Evolutionary conservation across 257 asterid genomes (phyloP).

Genomic region (Solanum pinnatisectum): DNA sequence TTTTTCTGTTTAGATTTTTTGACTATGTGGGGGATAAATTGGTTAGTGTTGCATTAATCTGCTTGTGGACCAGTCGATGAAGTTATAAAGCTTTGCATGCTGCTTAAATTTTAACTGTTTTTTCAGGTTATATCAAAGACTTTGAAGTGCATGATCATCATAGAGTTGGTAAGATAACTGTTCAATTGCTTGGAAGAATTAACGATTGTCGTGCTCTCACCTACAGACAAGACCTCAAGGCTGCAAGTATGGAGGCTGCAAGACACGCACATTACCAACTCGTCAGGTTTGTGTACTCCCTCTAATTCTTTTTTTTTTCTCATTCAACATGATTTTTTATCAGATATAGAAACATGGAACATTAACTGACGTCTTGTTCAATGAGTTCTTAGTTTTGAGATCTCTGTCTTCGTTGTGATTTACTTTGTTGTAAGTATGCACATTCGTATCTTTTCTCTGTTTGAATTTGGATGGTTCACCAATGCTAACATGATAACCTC

Average conservation of each 20-base stretch:
- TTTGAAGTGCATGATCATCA: slow-evolving; percentile 65
- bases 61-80: not conserved
- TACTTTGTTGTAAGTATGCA: not conserved
- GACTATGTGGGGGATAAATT: not conserved
- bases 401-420: not conserved
- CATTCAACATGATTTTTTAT: not conserved
- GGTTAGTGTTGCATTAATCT: not conserved
- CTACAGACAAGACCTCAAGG: slow-evolving; percentile 70
- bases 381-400: not conserved
- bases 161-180: slow-evolving; percentile 71
- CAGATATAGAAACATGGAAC: not conserved
- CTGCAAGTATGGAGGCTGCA: slow-evolving; percentile 43
- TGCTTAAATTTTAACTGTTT: not conserved
- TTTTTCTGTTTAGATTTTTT: not conserved
- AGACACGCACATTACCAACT: slow-evolving; percentile 67
- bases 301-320: not conserved
- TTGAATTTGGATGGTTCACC: not conserved
- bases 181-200: slow-evolving; percentile 75
- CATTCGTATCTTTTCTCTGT: not conserved
- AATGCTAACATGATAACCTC: not conserved
- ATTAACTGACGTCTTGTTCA: not conserved
- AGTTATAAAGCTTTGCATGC: not conserved
- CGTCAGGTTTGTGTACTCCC: slow-evolving; percentile 53
- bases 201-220: slow-evolving; percentile 74
- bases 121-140: slow-evolving; percentile 73